Conservation (phyloP, 2,329 filamentous ascomycete genomes). For the Pezicula neosporulosa region DNA sequence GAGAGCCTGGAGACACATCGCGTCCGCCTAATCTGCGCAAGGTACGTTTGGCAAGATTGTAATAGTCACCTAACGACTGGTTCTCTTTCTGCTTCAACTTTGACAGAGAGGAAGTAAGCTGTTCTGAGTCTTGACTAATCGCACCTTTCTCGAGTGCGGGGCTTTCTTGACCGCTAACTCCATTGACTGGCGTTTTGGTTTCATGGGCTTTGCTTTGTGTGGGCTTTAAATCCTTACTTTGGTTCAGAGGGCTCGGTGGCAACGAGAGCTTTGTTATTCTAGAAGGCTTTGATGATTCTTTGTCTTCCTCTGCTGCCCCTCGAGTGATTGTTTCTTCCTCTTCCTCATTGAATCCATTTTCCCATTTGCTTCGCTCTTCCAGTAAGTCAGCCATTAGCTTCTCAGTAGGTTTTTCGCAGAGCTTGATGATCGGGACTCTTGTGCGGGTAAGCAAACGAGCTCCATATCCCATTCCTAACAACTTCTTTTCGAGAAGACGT, state of each 20-base stretch:
- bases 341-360: constrained; percentile 47
- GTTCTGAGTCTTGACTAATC: background rate
- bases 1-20: constrained; percentile 19
- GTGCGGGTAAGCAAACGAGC: constrained; percentile 76
- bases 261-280: background rate
- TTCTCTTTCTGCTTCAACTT: constrained; percentile 24
- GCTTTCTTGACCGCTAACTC: background rate
- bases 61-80: constrained; percentile 27
- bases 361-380: constrained; percentile 69
- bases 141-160: background rate
- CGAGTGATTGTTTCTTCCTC: constrained; percentile 15
- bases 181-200: background rate
- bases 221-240: background rate
- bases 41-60: constrained; percentile 24
- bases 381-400: constrained; percentile 58
- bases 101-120: constrained; percentile 1
- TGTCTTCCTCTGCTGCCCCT: constrained; percentile 29
- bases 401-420: constrained; percentile 68
- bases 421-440: constrained; percentile 82
- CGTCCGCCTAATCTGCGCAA: constrained; percentile 24
- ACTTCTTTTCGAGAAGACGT: constrained; percentile 68
- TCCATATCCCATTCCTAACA: constrained; percentile 70
- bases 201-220: background rate
- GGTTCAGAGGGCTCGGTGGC: background rate
- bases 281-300: background rate